Evolutionary conservation across 345 rosid species (phyloP), one percentile per base, ranked within the genome.

Genomic region (Moricandia arvensis): DNA sequence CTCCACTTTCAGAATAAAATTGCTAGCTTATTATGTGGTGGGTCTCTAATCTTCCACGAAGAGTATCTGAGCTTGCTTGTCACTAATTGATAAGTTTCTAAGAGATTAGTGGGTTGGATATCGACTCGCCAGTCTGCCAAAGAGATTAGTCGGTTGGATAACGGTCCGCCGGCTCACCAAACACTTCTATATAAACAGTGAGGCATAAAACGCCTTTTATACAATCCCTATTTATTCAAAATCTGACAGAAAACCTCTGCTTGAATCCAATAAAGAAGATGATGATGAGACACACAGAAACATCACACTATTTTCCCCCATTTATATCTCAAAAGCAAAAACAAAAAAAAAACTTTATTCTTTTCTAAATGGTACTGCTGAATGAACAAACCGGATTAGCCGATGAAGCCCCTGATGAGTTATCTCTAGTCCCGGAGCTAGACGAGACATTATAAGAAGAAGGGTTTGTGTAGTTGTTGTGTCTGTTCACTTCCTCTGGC

Each of bases 371-470:
- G 43, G 73, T 80, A 65, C 66, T 76, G 75, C 70, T 80, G 71
- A 79, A 86, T 57, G 91, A 84, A 60, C 66, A 73, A 4, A 69
- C 82, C 30, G 86, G 83, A 72, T 29, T 15, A 21, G 84, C 79
- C 34, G 93, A 79, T 62, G 81, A 76, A 72, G 72, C 86, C 7
- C 83, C 88, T 63, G 88, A 81, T 63, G 78, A 10, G 82, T 72
- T 82, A 38, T 80, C 90, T 53, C 59, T 71, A 27, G 74, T 80
- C 34, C 87, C 88, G 4, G 89, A 71, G 55, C 83, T 66, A 47
- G 89, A 84, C 18, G 87, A 83, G 26, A 17, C 75, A 8, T 75
- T 82, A 27, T 91, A 75, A 37, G 90, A 79, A 33, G 60, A 59
- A n/a, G 26, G 65, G 58, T 71, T 77, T 59, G 61, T 41, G 75